Conservation (phyloP, 2,329 filamentous ascomycete genomes). For the Cladophialophora yegresii region DNA sequence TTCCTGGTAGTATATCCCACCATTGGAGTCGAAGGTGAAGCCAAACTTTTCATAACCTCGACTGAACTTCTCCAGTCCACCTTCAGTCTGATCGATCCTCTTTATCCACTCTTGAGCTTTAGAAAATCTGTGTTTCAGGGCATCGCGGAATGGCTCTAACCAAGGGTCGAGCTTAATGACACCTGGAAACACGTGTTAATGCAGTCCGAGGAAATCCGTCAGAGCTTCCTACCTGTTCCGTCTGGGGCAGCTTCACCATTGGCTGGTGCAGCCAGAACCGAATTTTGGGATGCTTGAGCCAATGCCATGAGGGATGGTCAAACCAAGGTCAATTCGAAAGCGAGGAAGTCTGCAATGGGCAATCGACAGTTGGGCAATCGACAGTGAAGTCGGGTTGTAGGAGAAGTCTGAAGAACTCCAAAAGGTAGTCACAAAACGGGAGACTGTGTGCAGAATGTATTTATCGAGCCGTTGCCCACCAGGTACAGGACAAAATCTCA, state of each 20-base stretch:
- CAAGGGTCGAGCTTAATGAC: constrained; percentile 86
- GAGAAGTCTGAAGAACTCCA: not conserved
- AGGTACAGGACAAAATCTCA: not conserved
- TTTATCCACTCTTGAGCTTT: constrained; percentile 86
- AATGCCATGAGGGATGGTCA: constrained; percentile 31
- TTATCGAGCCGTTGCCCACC: constrained; percentile 2
- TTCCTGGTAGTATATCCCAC: constrained; percentile 87
- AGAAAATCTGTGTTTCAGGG: constrained; percentile 72
- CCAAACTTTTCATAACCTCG: constrained; percentile 84
- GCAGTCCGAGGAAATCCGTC: constrained; percentile 2
- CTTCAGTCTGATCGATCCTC: constrained; percentile 77
- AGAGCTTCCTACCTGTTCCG: constrained; percentile 36
- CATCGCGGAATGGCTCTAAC: constrained; percentile 79
- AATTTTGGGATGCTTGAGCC: constrained; percentile 40
- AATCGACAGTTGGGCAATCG: not conserved
- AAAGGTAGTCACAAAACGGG: not conserved
- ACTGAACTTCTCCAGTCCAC: constrained; percentile 88
- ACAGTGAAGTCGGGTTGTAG: not conserved
- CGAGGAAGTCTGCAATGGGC: not conserved
- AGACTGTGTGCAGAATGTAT: constrained; percentile 5
- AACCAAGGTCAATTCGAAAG: not conserved
- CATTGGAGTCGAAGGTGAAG: constrained; percentile 76
- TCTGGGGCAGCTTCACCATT: constrained; percentile 36
- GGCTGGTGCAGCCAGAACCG: constrained; percentile 37
- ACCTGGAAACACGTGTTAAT: constrained; percentile 55